Percentiles rank a stretch among this genome's conserved stretches.
Conservation (phyloP, 805 yeast genomes). For the Metschnikowia peoriensis region DNA sequence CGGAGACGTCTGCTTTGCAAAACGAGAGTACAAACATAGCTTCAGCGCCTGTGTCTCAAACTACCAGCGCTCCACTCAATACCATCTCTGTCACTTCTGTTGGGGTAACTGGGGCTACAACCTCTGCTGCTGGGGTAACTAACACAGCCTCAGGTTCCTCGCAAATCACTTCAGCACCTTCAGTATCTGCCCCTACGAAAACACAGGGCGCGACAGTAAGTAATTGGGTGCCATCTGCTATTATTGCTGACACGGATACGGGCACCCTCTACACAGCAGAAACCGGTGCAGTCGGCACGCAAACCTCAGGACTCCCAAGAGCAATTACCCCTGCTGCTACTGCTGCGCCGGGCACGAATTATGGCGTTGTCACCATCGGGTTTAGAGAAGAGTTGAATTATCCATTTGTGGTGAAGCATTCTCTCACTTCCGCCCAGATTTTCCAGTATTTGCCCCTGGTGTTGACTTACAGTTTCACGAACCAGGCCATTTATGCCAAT, state of each 20-base stretch:
- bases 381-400: conserved; percentile 79
- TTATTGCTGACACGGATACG: conserved; percentile 26
- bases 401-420: conserved; percentile 72
- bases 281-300: conserved; percentile 8
- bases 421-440: conserved; percentile 79
- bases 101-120: conserved; percentile 1
- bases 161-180: background rate
- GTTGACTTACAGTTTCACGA: conserved; percentile 58
- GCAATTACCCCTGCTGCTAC: conserved; percentile 71
- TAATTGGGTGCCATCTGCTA: conserved; percentile 38
- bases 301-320: conserved; percentile 61
- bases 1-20: background rate
- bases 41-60: background rate
- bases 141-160: background rate
- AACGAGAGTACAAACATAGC: background rate
- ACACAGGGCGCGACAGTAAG: conserved; percentile 12
- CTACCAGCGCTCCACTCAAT: background rate
- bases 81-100: background rate
- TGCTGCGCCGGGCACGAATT: conserved; percentile 43
- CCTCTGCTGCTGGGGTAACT: conserved; percentile 3
- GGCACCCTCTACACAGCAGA: conserved; percentile 7
- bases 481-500: conserved; percentile 23
- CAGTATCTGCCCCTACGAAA: background rate
- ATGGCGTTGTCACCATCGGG: conserved; percentile 66
- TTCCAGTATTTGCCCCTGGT: conserved; percentile 81